phyloP scores from a whole-genome alignment of 2,329 filamentous ascomycete species.

The Curvularia eragrostidis region DNA sequence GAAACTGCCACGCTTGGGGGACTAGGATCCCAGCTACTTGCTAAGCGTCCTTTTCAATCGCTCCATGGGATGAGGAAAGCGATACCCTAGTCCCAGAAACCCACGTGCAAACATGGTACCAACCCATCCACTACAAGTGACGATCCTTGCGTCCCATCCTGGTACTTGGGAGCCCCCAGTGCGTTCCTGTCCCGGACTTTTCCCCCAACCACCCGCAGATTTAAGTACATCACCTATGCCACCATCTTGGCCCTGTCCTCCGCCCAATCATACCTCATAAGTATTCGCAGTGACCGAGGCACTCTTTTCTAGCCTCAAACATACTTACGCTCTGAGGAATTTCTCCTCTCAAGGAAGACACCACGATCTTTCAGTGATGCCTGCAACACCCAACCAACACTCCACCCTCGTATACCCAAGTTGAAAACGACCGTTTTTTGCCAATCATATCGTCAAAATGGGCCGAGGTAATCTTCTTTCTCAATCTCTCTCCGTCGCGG shows the following conservation, averaged over 20 bases:
- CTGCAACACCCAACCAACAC: too few relatives aligned
- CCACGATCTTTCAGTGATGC: not conserved
- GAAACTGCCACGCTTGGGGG: not conserved
- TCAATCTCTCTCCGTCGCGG: not conserved
- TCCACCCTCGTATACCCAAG: not conserved
- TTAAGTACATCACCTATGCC: not conserved
- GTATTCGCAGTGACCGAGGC: slow-evolving; percentile 6
- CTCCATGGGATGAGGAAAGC: not conserved
- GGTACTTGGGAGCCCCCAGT: slow-evolving; percentile 20
- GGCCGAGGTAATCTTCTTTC: slow-evolving; percentile 8
- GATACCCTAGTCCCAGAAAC: not conserved
- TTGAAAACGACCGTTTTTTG: not conserved
- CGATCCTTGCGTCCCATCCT: slow-evolving; percentile 19
- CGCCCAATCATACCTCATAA: slow-evolving; percentile 7
- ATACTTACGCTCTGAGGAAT: not conserved
- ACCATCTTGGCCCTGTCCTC: not conserved
- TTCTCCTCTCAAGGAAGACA: not conserved
- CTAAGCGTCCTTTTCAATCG: not conserved
- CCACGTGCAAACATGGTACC: not conserved
- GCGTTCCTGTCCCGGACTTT: slow-evolving; percentile 5
- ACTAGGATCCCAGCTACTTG: not conserved
- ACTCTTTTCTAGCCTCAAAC: not conserved
- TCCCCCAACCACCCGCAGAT: not conserved
- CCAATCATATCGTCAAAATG: not conserved
- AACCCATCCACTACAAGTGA: not conserved